These are phyloP conservation scores for Acanthamoeba sp. DNA, from an alignment of 208 protist species.

Conservation along the genomic window DNA sequence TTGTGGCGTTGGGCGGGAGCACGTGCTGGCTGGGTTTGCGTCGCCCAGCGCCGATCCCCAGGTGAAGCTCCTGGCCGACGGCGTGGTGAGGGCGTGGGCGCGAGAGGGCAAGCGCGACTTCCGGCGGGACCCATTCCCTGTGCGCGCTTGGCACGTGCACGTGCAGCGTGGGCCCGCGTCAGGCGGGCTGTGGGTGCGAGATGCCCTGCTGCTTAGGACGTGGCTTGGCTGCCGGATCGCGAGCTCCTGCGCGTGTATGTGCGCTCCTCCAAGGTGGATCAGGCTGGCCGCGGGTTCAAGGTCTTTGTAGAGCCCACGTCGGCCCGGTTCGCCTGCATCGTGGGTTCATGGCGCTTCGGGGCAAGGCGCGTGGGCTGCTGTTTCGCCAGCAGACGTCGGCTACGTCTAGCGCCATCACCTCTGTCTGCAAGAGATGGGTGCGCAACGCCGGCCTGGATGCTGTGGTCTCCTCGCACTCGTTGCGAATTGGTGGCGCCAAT, in stretches of 20 bases:
- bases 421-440: neutral
- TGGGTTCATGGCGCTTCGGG: neutral
- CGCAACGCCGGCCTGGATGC: neutral
- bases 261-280: neutral
- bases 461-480: neutral
- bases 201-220: neutral
- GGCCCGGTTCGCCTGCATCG: neutral
- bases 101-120: neutral
- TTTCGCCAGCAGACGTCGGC: neutral
- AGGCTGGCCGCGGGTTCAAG: constrained; percentile 17
- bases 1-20: neutral
- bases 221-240: neutral
- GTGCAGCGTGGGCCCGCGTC: neutral
- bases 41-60: neutral
- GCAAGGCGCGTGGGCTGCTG: neutral
- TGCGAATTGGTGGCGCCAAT: neutral
- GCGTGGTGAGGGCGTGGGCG: neutral
- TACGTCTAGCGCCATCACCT: neutral
- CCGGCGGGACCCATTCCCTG: neutral
- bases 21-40: neutral
- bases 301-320: neutral
- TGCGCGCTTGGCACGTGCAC: neutral
- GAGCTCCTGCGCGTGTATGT: neutral
- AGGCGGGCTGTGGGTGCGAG: neutral
- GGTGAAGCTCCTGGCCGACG: neutral